phyloP scores from a whole-genome alignment of 352 stramenopile genomes.

The Globisporangium ultimum region DNA sequence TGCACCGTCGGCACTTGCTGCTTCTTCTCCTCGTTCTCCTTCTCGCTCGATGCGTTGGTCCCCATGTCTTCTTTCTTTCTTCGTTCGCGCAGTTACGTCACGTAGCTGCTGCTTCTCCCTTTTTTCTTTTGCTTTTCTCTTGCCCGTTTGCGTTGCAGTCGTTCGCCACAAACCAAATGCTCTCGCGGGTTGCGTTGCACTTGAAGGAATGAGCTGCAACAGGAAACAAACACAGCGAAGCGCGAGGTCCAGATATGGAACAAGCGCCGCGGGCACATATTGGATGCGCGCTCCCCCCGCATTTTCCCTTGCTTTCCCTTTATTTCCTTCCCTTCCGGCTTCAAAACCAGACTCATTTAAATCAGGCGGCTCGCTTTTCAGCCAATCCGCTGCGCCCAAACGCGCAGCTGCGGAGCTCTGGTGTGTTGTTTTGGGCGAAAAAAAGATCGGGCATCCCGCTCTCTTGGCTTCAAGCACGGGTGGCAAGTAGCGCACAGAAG shows the following conservation, averaged over 20 bases:
- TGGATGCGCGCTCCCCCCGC: neutral
- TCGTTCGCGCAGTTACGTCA: neutral
- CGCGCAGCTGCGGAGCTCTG: neutral
- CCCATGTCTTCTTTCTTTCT: conserved; percentile 5
- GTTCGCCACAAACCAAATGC: neutral
- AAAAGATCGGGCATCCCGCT: neutral
- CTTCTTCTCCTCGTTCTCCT: conserved; percentile 6
- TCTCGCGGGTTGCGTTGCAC: neutral
- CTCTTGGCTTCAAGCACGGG: neutral
- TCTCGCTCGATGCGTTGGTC: conserved; percentile 15
- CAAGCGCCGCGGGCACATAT: neutral
- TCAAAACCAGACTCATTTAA: neutral
- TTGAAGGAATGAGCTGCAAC: neutral
- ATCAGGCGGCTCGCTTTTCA: neutral
- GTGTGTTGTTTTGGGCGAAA: neutral
- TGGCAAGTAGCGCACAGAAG: neutral
- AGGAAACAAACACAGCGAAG: neutral
- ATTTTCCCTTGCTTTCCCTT: too few species aligned
- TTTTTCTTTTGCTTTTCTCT: neutral
- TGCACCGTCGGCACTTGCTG: conserved; percentile 1
- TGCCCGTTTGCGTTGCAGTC: neutral
- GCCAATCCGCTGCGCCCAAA: neutral
- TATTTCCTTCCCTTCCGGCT: too few species aligned
- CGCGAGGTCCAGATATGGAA: neutral
- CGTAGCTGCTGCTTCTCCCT: neutral